These are phyloP conservation scores for Gentiana macrophylla DNA, from an alignment of 257 asterid species.

Conservation along the genomic window DNA sequence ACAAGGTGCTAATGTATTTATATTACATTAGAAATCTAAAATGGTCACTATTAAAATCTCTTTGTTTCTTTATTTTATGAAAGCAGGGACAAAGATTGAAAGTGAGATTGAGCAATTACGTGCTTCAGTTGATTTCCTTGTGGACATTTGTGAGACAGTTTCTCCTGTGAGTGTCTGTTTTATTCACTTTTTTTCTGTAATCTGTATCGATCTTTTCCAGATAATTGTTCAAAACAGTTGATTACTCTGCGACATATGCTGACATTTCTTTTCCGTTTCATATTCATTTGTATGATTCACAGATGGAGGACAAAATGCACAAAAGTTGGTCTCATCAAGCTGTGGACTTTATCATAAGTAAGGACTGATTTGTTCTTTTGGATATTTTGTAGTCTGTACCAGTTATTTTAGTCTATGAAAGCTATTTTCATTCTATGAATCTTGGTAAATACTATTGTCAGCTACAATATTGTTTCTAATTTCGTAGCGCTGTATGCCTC, in stretches of 20 bases:
- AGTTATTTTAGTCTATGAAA: no score
- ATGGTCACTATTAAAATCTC: neutral
- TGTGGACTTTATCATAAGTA: conserved; percentile 81
- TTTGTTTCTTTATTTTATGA: neutral
- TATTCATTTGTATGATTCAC: conserved; percentile 10
- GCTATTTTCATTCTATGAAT: no score
- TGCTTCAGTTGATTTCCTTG: conserved; percentile 85
- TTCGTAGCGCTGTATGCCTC: neutral
- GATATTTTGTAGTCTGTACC: neutral
- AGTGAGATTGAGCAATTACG: conserved; percentile 57
- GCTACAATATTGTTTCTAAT: neutral
- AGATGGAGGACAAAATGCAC: conserved; percentile 55
- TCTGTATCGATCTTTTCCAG: neutral
- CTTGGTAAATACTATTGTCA: neutral
- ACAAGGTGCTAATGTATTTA: neutral
- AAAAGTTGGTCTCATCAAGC: conserved; percentile 91
- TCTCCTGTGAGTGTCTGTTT: conserved; percentile 40
- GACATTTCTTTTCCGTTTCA: neutral
- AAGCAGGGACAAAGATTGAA: conserved; percentile 37
- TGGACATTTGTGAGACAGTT: conserved; percentile 68
- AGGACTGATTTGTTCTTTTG: neutral
- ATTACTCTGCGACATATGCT: no score
- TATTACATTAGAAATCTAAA: no score
- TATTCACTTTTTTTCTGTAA: neutral
- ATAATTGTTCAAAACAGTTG: no score